Evolutionary conservation across 176 grass and related monocot species (phyloP).

Genomic region (Oryza meridionalis): DNA sequence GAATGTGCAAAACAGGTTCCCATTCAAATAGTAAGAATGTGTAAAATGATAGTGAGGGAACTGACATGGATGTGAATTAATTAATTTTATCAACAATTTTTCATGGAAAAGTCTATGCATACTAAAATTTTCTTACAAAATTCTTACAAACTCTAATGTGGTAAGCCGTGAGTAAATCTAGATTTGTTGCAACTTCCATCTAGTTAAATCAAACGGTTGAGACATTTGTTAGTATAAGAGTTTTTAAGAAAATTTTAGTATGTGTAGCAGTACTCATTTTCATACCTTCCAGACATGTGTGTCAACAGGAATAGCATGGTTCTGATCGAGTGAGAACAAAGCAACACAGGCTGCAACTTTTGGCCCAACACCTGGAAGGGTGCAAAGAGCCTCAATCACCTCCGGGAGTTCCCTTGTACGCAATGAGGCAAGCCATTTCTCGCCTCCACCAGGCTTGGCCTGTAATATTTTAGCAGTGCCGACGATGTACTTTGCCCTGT

Average conservation of each 20-base stretch:
- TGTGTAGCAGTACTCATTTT: too few relatives aligned
- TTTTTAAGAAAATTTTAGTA: too few relatives aligned
- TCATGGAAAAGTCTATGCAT: too few relatives aligned
- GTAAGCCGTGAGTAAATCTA: too few relatives aligned
- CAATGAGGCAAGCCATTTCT: conserved; percentile 81
- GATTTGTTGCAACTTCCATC: too few relatives aligned
- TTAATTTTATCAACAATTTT: background rate
- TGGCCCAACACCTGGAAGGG: conserved; percentile 85
- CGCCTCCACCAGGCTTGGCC: conserved; percentile 73
- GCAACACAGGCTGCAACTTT: conserved; percentile 94
- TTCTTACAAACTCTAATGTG: too few relatives aligned
- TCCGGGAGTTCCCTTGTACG: conserved; percentile 58
- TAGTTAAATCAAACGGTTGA: too few relatives aligned
- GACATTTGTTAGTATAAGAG: too few relatives aligned
- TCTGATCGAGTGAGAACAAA: conserved; percentile 93
- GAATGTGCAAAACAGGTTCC: background rate
- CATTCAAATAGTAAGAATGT: too few relatives aligned
- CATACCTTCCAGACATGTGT: conserved; percentile 95
- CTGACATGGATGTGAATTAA: background rate
- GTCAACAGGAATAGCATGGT: conserved; percentile 92
- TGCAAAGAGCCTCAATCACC: conserved; percentile 89
- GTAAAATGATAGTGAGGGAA: background rate
- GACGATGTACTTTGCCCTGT: conserved; percentile 89
- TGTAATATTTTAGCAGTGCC: conserved; percentile 71
- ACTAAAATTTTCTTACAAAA: too few relatives aligned